Evolutionary conservation across 2,329 filamentous ascomycete species (phyloP).

Genomic region (Alternaria angustiovoidea): DNA sequence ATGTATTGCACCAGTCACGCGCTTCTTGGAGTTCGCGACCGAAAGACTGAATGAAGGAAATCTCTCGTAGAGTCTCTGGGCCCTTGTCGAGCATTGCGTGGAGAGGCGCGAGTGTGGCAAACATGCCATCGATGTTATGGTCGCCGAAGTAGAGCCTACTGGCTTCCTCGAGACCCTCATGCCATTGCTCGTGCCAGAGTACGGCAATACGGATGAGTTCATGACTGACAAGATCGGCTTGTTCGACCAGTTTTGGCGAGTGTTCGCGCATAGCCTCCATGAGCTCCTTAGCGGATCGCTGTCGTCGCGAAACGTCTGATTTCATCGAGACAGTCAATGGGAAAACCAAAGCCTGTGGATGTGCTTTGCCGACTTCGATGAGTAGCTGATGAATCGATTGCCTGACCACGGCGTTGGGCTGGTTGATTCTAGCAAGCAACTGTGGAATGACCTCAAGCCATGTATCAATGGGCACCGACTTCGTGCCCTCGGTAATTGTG

Average conservation of each 20-base stretch:
- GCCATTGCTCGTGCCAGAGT: conserved; percentile 98
- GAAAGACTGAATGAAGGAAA: conserved; percentile 97
- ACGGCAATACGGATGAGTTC: conserved; percentile 97
- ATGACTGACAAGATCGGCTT: conserved; percentile 93
- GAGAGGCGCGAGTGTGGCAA: conserved; percentile 84
- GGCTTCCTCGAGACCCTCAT: conserved; percentile 96
- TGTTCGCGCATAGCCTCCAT: conserved; percentile 99
- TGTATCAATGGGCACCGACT: conserved; percentile 92
- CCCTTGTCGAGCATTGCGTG: conserved; percentile 91
- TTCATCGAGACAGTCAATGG: conserved; percentile 98
- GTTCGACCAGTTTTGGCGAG: conserved; percentile 88
- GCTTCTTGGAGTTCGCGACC: conserved; percentile 94
- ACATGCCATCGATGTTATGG: conserved; percentile 98
- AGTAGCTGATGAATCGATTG: conserved; percentile 91
- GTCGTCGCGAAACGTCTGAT: conserved; percentile 83
- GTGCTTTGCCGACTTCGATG: conserved; percentile 88
- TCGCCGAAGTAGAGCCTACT: conserved; percentile 97
- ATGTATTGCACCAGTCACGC: conserved; percentile 93
- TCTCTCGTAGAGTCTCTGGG: conserved; percentile 91
- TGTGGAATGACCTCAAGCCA: conserved; percentile 99
- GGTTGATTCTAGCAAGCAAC: conserved; percentile 95
- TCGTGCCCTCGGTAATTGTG: conserved; percentile 88
- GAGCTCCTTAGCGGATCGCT: conserved; percentile 86
- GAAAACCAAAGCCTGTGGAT: conserved; percentile 96
- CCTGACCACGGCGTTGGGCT: conserved; percentile 87